Base-by-base conservation (phyloP, 129 eudicot genomes). In the Flaveria trinervia region DNA sequence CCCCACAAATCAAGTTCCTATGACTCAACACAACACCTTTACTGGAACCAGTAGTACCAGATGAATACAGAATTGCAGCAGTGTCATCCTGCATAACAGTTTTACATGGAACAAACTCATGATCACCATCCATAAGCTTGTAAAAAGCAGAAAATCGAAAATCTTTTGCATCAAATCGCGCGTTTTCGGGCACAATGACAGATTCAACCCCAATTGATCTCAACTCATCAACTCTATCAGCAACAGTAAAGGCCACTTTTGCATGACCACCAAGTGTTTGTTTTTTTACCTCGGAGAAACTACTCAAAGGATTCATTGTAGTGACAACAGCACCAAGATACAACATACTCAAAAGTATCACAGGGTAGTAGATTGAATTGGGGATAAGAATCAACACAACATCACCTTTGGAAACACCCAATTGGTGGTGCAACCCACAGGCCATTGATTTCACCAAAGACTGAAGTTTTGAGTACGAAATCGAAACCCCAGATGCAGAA, bases 21-120 rank as follows among this genome's bases (percentile, higher is more conserved):
- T 95, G 99, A 43, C 89, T 86, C 26, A 95, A 46, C 44, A 89
- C 80, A 6, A 89, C 97, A 23, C 99, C 97, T 82, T 95, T 95
- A 52, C 87, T 41, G 22, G 75, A 74, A 50, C 99, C 96, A 46
- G 96, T 91, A 13, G 99, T 95, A 17, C 99, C 99, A 1, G 99
- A 95, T 7, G 99, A 91, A 67, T 86, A 86, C 87, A 95, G n/a
- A 36, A 95, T 89, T 0, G 92, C 96, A 3, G 99, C 99, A 17
- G 86, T 88, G 25, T 95, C 97, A 62, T 80, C 81, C 70, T 91
- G 99, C 36, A 20, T 80, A 28, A 91, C 80, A 12, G 17, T 73
- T 59, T 76, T 77, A 62, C 87, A 74, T 11, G 87, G 78, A 25
- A 85, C 81, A 67, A 55, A 64, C 46, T n/a, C 56, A 17, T 77